These are phyloP conservation scores for Penicillium sp. DNA, from an alignment of 2,329 filamentous ascomycete species.

Conservation along the genomic window DNA sequence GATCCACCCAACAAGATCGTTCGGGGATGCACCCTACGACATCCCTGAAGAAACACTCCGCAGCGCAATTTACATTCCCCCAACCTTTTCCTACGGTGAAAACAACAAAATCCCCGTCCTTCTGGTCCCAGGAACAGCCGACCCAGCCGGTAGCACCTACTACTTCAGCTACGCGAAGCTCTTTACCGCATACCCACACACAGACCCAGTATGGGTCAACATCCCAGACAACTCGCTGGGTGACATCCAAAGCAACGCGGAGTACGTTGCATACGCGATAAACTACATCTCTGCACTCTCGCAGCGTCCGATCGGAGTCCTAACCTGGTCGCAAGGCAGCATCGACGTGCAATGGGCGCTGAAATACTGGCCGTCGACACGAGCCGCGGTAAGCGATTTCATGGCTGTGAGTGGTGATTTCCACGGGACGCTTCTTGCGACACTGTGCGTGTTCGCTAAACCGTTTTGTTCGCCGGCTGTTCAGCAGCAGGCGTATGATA, in stretches of 20 bases:
- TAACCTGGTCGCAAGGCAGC: slow-evolving; percentile 58
- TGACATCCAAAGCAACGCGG: slow-evolving; percentile 10
- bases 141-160: slow-evolving; percentile 6
- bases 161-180: slow-evolving; percentile 7
- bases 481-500: slow-evolving; percentile 2
- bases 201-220: slow-evolving; percentile 9
- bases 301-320: slow-evolving; percentile 40
- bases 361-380: slow-evolving; percentile 35
- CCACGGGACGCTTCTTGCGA: neutral
- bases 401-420: slow-evolving; percentile 1
- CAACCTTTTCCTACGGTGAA: neutral
- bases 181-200: neutral
- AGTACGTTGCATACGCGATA: slow-evolving; percentile 11
- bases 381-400: neutral
- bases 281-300: slow-evolving; percentile 2
- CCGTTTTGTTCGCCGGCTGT: neutral
- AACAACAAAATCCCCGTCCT: neutral
- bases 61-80: slow-evolving; percentile 5
- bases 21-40: slow-evolving; percentile 5
- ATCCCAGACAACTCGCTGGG: slow-evolving; percentile 1
- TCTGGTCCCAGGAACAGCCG: slow-evolving; percentile 4
- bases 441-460: neutral
- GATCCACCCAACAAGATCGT: slow-evolving; percentile 4
- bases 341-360: slow-evolving; percentile 57
- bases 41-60: slow-evolving; percentile 1